These are phyloP conservation scores for Pseudogymnoascus sp. DNA, from an alignment of 2,329 filamentous ascomycete genomes.

Conservation along the genomic window DNA sequence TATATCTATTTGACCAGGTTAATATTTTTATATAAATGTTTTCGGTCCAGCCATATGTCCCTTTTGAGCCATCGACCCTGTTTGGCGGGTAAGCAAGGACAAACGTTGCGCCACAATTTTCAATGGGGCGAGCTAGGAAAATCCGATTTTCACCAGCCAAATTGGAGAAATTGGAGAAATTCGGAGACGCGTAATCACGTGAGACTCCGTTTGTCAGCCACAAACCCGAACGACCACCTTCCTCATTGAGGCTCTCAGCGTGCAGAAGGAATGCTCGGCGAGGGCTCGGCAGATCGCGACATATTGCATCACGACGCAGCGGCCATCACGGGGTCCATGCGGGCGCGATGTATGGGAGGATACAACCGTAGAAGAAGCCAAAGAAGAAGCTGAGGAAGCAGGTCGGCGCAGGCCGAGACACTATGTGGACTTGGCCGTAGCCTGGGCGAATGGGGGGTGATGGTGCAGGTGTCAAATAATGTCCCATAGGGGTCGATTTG, in stretches of 20 bases:
- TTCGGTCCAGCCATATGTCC: neutral
- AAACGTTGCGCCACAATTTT: neutral
- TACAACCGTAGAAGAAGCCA: neutral
- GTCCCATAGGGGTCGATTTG: neutral
- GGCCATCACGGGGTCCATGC: neutral
- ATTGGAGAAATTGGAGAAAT: conserved; percentile 5
- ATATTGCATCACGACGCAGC: conserved; percentile 1
- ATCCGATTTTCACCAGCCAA: neutral
- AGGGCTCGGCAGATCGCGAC: conserved; percentile 1
- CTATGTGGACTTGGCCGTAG: neutral
- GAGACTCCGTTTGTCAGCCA: neutral
- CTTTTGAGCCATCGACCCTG: neutral
- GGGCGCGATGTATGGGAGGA: neutral
- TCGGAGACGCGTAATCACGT: neutral
- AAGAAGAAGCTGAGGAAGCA: neutral
- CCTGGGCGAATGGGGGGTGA: neutral
- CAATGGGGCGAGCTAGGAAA: neutral
- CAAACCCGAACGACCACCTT: neutral
- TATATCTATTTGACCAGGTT: neutral
- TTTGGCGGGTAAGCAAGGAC: neutral
- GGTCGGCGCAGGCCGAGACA: neutral
- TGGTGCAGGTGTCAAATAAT: neutral
- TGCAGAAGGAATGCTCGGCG: neutral
- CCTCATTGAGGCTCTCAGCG: neutral
- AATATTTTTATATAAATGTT: neutral